A percentile compares a stretch with the other conserved stretches of the same genome.
These are phyloP conservation scores for Yamadazyma paraphyllophila DNA, from an alignment of 805 yeast species.

Conservation along the genomic window DNA sequence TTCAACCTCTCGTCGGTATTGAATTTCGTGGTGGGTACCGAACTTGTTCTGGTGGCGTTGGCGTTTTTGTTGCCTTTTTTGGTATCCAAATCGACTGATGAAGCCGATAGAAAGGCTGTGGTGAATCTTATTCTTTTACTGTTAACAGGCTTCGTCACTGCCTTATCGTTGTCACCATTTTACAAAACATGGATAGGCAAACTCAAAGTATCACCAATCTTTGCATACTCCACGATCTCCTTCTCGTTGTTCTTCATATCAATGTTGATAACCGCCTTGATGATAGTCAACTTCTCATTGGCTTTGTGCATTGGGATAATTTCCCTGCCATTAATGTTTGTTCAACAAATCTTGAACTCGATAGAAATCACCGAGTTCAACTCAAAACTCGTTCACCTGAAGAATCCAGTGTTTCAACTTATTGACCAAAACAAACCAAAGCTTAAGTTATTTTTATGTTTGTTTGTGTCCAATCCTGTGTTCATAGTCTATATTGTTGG, in stretches of 20 bases:
- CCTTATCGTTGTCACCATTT: slow-evolving; percentile 18
- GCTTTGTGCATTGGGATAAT: slow-evolving; percentile 68
- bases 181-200: slow-evolving; percentile 3
- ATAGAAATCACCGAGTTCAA: slow-evolving; percentile 10
- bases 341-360: slow-evolving; percentile 34
- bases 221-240: slow-evolving; percentile 35
- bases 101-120: slow-evolving; percentile 13
- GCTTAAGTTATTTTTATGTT: slow-evolving; percentile 30
- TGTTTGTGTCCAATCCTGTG: slow-evolving; percentile 54
- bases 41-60: slow-evolving; percentile 20
- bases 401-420: slow-evolving; percentile 9
- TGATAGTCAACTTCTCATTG: slow-evolving; percentile 82
- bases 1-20: slow-evolving; percentile 24
- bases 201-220: slow-evolving; percentile 18
- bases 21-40: slow-evolving; percentile 28
- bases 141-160: slow-evolving; percentile 14
- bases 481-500: slow-evolving; percentile 25
- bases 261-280: slow-evolving; percentile 64
- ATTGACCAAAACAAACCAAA: slow-evolving; percentile 14
- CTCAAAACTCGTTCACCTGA: slow-evolving; percentile 2
- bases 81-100: slow-evolving; percentile 9
- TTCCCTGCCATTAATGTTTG: slow-evolving; percentile 73
- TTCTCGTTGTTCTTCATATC: slow-evolving; percentile 58
- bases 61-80: slow-evolving; percentile 27
- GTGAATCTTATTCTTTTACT: slow-evolving; percentile 18